Conservation (phyloP, 1,139 yeast genomes). For the Nakaseomyces kungkrabaensis region DNA sequence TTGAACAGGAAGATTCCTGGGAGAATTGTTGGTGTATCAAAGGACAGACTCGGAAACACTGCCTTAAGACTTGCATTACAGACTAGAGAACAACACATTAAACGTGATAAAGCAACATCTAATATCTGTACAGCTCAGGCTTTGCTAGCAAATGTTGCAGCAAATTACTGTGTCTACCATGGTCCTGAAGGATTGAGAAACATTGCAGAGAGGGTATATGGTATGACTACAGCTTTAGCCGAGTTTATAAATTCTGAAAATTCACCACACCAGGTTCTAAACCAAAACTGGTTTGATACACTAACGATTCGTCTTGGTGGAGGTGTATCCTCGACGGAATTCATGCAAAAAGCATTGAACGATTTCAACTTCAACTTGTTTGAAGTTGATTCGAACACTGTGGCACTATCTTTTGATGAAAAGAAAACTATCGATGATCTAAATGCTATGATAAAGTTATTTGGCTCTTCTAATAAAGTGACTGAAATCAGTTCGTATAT, state of each 20-base stretch:
- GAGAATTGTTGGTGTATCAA: conserved; percentile 84
- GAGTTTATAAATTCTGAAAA: conserved; percentile 37
- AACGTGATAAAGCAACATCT: conserved; percentile 94
- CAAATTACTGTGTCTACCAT: conserved; percentile 93
- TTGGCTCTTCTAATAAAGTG: conserved; percentile 33
- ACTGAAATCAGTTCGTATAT: conserved; percentile 6
- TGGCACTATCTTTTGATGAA: conserved; percentile 79
- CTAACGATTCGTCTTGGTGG: conserved; percentile 51
- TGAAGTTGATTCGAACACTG: conserved; percentile 51
- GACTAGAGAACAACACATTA: conserved; percentile 96
- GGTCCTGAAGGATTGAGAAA: conserved; percentile 83
- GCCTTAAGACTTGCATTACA: conserved; percentile 91
- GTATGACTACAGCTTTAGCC: conserved; percentile 67
- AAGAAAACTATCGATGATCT: conserved; percentile 63
- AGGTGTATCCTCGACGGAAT: conserved; percentile 42
- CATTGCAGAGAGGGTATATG: conserved; percentile 72
- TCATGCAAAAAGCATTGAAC: conserved; percentile 49
- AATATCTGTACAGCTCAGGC: conserved; percentile 98
- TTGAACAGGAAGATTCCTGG: conserved; percentile 94
- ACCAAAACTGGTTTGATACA: conserved; percentile 77
- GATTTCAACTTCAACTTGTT: conserved; percentile 65
- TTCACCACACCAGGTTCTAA: conserved; percentile 46
- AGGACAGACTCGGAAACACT: conserved; percentile 79
- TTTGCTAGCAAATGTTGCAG: conserved; percentile 84
- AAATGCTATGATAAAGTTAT: conserved; percentile 45